Evolutionary conservation across 345 rosid species (phyloP).

Genomic region (Eucalyptus regnans): DNA sequence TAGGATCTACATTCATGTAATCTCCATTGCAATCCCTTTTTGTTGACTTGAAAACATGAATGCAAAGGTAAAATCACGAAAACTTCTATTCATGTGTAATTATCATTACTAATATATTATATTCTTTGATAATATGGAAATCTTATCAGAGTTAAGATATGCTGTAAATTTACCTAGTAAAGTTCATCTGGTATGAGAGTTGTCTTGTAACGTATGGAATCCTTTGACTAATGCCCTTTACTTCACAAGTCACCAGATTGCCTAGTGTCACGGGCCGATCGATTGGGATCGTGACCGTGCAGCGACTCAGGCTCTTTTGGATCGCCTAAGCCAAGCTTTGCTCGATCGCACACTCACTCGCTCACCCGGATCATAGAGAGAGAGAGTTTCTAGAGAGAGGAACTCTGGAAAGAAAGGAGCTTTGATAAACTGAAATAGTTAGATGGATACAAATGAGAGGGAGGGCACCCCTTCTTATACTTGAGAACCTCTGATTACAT

Average conservation of each 20-base stretch:
- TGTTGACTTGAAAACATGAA: background rate
- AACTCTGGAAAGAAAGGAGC: too few relatives aligned
- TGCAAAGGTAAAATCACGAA: background rate
- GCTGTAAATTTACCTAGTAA: conserved; percentile 17
- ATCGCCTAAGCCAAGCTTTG: too few relatives aligned
- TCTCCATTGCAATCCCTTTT: conserved; percentile 4
- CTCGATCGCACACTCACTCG: too few relatives aligned
- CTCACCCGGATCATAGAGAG: too few relatives aligned
- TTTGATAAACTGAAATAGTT: too few relatives aligned
- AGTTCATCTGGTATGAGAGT: conserved; percentile 40
- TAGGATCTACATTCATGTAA: background rate
- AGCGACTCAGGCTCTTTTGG: too few relatives aligned
- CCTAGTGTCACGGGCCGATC: background rate
- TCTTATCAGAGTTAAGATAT: background rate
- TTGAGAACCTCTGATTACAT: too few relatives aligned
- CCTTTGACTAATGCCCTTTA: conserved; percentile 6
- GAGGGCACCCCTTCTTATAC: too few relatives aligned
- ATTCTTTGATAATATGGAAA: background rate
- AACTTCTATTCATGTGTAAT: background rate
- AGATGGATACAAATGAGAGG: too few relatives aligned
- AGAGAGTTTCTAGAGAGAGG: too few relatives aligned
- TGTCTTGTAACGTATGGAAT: conserved; percentile 25
- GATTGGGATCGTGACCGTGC: too few relatives aligned
- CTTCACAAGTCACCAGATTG: conserved; percentile 11
- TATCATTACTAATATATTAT: background rate